Conservation (phyloP, 2,329 filamentous ascomycete species). For the Cercospora sojina region DNA sequence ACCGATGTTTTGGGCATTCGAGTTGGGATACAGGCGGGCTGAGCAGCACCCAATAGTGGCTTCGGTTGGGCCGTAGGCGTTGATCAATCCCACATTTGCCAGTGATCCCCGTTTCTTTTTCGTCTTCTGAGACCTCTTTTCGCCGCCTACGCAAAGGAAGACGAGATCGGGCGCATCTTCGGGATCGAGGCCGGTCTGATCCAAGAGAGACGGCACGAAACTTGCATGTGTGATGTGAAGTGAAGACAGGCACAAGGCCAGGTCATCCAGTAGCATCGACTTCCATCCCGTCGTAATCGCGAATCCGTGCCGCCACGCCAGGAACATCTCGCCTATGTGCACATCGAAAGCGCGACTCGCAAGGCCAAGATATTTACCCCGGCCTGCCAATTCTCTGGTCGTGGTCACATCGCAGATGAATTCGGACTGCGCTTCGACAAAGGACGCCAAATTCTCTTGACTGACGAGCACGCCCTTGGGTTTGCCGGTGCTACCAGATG, state of each 20-base stretch:
- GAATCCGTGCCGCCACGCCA: slow-evolving; percentile 18
- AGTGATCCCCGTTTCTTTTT: slow-evolving; percentile 23
- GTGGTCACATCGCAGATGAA: slow-evolving; percentile 18
- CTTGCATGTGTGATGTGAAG: slow-evolving; percentile 19
- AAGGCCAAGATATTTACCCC: slow-evolving; percentile 19
- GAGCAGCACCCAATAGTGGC: slow-evolving; percentile 20
- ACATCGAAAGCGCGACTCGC: slow-evolving; percentile 23
- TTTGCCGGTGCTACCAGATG: slow-evolving; percentile 53
- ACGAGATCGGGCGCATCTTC: slow-evolving; percentile 20
- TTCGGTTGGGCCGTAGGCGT: slow-evolving; percentile 27
- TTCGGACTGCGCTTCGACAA: slow-evolving; percentile 19
- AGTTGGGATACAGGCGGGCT: slow-evolving; percentile 14
- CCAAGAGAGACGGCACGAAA: slow-evolving; percentile 20
- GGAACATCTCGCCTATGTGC: slow-evolving; percentile 21
- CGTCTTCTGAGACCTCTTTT: slow-evolving; percentile 26
- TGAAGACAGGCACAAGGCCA: slow-evolving; percentile 14
- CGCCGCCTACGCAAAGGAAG: slow-evolving; percentile 22
- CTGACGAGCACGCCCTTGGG: slow-evolving; percentile 56
- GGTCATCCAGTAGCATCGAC: slow-evolving; percentile 19
- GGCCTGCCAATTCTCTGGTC: slow-evolving; percentile 13
- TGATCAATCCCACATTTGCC: slow-evolving; percentile 20
- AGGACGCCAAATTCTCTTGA: slow-evolving; percentile 60
- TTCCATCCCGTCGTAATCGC: slow-evolving; percentile 17
- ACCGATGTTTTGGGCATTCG: slow-evolving; percentile 18
- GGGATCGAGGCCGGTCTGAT: slow-evolving; percentile 19